Evolutionary conservation across 1,139 yeast species (phyloP).

Genomic region (Torulaspora globosa): DNA sequence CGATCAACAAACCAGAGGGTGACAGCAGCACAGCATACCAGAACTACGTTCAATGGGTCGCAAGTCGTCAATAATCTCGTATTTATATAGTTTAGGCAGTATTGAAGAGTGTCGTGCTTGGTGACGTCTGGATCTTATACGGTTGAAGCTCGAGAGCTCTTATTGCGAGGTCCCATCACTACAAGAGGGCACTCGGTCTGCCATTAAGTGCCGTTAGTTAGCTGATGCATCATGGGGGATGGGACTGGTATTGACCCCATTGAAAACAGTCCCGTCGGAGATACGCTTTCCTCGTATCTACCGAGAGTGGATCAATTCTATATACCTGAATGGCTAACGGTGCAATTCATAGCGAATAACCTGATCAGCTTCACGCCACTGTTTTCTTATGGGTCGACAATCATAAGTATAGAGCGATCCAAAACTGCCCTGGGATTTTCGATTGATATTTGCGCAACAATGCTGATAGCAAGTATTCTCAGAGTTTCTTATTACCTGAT

Average conservation of each 20-base stretch:
- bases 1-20: conserved; percentile 62
- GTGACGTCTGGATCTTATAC: conserved; percentile 4
- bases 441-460: conserved; percentile 84
- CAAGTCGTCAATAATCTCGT: conserved; percentile 11
- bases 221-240: conserved; percentile 4
- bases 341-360: conserved; percentile 40
- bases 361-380: conserved; percentile 71
- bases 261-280: conserved; percentile 13
- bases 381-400: conserved; percentile 80
- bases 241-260: conserved; percentile 8
- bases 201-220: background rate
- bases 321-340: conserved; percentile 44
- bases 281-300: conserved; percentile 30
- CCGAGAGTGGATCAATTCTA: conserved; percentile 41
- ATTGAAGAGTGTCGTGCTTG: conserved; percentile 1
- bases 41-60: conserved; percentile 38
- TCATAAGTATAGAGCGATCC: conserved; percentile 59
- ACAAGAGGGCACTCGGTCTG: background rate
- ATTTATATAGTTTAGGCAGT: background rate
- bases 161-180: background rate
- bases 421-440: conserved; percentile 76
- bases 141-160: conserved; percentile 1
- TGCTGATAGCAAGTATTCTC: conserved; percentile 72
- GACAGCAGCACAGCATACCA: conserved; percentile 42
- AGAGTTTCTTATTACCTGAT: conserved; percentile 73